Evolutionary conservation across 768 basidiomycete species (phyloP), one percentile per base, ranked within the genome.

Genomic region (Lyophyllum shimeji): DNA sequence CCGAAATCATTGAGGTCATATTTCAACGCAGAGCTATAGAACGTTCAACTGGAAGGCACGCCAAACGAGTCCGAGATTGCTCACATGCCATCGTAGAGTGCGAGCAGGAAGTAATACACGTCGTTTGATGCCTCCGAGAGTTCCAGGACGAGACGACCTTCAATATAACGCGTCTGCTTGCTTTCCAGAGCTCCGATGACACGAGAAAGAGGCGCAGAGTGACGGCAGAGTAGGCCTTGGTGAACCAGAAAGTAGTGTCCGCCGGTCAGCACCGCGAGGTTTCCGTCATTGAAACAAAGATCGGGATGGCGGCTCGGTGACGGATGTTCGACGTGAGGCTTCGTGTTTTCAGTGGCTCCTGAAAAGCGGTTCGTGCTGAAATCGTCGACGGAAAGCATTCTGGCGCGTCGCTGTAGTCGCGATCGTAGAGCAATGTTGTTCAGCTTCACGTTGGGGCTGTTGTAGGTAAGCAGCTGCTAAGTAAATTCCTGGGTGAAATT

Each of bases 51-150:
- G 44, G 57, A 45, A n/a, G 33, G 47, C 17, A 23, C 15, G 51
- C 12, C 25, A 42, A 57, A n/a, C 37, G 11, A 47, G 46, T 46
- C 45, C 3, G 42, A 9, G n/a, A 47, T 24, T 15, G 74, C 87
- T 64, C 65, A 89, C 87, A 84, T 75, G 64, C 87, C 87, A 59
- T 89, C 89, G 60, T 89, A 91, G 15, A 92, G 61, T 3, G 86
- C 83, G 25, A 78, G 72, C 18, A 92, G 69, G 60, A 92, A 84
- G 56, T 74, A 68, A 21, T 73, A 76, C 58, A 89, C 71, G 55
- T 87, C 85, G 54, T 79, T 76, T 13, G 87, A 67, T 1, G 78
- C 55, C 52, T 89, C 86, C 24, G 80, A 70, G 1, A 90, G 70
- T 24, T 74, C 61, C 29, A 91, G 67, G 5, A 85, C 78, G 1